Evolutionary conservation across 768 basidiomycete genomes (phyloP), one percentile per base, ranked within the genome.

Genomic region (Rickenella mellea): DNA sequence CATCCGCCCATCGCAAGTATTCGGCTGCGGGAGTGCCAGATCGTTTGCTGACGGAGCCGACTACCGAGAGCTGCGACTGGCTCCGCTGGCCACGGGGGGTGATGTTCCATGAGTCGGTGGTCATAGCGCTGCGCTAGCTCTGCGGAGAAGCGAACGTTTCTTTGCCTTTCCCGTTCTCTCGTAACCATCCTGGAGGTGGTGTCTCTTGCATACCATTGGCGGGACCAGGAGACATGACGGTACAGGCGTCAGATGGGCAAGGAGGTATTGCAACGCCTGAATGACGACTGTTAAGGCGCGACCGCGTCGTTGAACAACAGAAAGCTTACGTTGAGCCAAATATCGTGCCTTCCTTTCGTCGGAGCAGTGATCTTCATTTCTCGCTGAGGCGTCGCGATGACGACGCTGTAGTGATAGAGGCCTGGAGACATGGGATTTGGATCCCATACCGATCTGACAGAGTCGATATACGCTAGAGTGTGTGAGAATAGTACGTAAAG

Each of bases 311-410:
- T 48, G 29, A 37, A 27, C 17, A 42, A 10, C 10, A 20, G 9
- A 28, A 28, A 5, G 67, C 80, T 45, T 60, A 92, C 91, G 61
- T 81, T 85, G 41, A 90, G 68, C 96, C 96, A 99, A 47, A 97
- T 91, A 52, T 98, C 93, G 56, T 99, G 96, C 41, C 93, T 73
- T 50, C 98, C 96, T 57, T 88, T 87, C 6, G 83, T 93, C 2
- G 85, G 83, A 5, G 92, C 92, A n/a, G 96, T 98, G 55, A 99
- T 83, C 68, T 96, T 94, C 80, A 98, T 96, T 64, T 99, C 96
- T 44, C 94, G 74, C 48, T 91, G 86, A 9, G 90, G 85, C 0
- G 93, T 96, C 19, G 88, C 81, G 44, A 99, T 80, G 31, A 99
- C 70, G 20, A 99, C 84, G 48, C 88, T 94, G 61, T 96, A 88